phyloP scores from a whole-genome alignment of 1,139 yeast genomes.

The Dujonia santamariae region DNA sequence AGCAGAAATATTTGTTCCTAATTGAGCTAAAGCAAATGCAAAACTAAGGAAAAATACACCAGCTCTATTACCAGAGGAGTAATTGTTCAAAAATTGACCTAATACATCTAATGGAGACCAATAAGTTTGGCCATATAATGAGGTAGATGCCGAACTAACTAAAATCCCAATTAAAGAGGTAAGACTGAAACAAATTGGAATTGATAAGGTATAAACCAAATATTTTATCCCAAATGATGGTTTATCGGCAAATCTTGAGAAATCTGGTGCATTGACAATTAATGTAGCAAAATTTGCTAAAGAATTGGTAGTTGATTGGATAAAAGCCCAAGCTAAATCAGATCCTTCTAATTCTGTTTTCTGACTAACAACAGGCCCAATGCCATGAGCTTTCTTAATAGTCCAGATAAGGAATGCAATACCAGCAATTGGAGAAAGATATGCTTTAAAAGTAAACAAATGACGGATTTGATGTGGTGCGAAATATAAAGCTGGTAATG shows the following conservation, averaged over 20 bases:
- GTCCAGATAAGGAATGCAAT: constrained; percentile 80
- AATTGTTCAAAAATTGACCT: constrained; percentile 58
- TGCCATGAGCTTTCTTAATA: constrained; percentile 68
- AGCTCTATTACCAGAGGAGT: constrained; percentile 60
- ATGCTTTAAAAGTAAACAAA: constrained; percentile 75
- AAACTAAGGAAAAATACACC: constrained; percentile 81
- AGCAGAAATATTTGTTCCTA: constrained; percentile 91
- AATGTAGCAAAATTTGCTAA: constrained; percentile 85
- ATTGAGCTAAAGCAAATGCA: constrained; percentile 80
- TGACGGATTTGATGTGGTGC: constrained; percentile 81
- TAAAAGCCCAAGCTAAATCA: constrained; percentile 77
- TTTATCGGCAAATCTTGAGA: constrained; percentile 71
- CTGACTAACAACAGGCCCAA: constrained; percentile 64
- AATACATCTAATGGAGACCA: constrained; percentile 89
- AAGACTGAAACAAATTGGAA: constrained; percentile 75
- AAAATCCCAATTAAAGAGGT: constrained; percentile 88
- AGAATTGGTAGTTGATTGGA: constrained; percentile 71
- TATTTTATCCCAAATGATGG: constrained; percentile 42
- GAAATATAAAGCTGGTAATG: constrained; percentile 76
- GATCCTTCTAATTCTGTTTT: constrained; percentile 51
- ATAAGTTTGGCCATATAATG: constrained; percentile 63
- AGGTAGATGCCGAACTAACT: constrained; percentile 77
- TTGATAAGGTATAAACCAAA: constrained; percentile 51
- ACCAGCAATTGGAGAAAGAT: constrained; percentile 76
- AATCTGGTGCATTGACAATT: constrained; percentile 87